Base-by-base conservation (phyloP, 805 yeast genomes). In the Zygoascus ofunaensis region DNA sequence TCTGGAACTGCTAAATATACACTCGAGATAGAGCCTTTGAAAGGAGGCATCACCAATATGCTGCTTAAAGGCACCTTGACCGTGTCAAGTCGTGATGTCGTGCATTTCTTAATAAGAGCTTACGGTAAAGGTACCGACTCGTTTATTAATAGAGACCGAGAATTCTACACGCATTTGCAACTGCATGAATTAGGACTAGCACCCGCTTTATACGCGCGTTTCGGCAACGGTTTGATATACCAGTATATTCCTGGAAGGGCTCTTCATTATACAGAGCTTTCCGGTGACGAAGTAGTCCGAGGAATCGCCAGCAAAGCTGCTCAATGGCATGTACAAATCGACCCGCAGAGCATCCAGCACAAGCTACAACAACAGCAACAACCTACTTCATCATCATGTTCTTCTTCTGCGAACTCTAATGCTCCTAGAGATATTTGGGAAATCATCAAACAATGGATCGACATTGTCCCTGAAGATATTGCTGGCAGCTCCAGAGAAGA, bases 91-190 rank as follows among this genome's bases (percentile, higher is more conserved):
- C 23, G 20, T 21, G 20, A 17, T 17, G 24, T 14, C 39, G 24
- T 43, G 36, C 30, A 40, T 19, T 55, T 56, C 39, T 68, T 82
- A 15, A 78, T 82, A 44, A 66, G 92, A 47, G 79, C 83, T 0
- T 82, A 83, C 52, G 92, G 92, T 5, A 72, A 75, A 45, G 87
- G 87, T 10, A 82, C 92, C 1, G 73, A 71, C 44, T 64, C 78
- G 32, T 81, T 82, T 41, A 82, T 82, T 28, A 87, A 83, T 60
- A 66, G 92, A 50, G 79, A 79, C 51, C 65, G 87, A 32, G 92
- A 82, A 57, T 80, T 77, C 55, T 79, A 80, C 17, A 79, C 83
- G 45, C 90, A 82, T 57, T 57, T 78, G 40, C 73, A 77, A 42
- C 68, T 83, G 41, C 71, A 78, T 52, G 69, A 80, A 2, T 65